A percentile compares a stretch with the other conserved stretches of the same genome.
Conservation (phyloP, 176 grass and related monocot genomes). For the Zoysia japonica region DNA sequence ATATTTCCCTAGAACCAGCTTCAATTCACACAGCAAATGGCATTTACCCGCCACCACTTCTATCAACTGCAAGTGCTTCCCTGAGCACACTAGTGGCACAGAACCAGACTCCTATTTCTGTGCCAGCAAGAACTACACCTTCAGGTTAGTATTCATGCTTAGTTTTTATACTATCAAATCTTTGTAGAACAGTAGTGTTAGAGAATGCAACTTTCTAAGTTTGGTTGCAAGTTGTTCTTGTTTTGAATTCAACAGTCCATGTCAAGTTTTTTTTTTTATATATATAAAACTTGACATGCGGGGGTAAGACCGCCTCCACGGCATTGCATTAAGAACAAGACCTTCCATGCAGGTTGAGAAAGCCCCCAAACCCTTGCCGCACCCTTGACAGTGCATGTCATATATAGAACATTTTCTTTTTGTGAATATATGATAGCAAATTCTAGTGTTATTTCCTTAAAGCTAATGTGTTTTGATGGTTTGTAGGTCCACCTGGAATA, state of each 20-base stretch:
- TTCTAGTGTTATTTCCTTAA: neutral
- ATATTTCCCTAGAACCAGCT: conserved; percentile 45
- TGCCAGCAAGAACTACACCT: conserved; percentile 25
- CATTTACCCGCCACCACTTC: conserved; percentile 6
- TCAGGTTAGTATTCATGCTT: conserved; percentile 46
- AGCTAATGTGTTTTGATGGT: conserved; percentile 15
- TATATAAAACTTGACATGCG: no score
- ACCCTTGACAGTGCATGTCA: no score
- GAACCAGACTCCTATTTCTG: conserved; percentile 36
- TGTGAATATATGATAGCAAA: neutral
- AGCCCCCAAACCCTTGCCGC: no score
- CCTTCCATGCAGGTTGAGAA: no score
- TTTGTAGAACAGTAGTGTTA: neutral
- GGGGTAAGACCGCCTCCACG: no score
- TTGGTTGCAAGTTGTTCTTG: neutral
- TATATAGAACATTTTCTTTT: neutral
- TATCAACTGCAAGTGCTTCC: conserved; percentile 42
- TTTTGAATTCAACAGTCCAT: no score
- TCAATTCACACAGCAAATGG: conserved; percentile 24
- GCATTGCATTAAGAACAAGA: no score
- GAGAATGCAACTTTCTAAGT: conserved; percentile 1
- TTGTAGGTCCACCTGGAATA: conserved; percentile 25
- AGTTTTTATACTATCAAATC: conserved; percentile 4
- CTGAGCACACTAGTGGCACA: conserved; percentile 23
- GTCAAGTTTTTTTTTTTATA: no score